A percentile compares a stretch with the other conserved stretches of the same genome.
Conservation (phyloP, 441 rosid genomes). For the Cnidoscolus chayamansa region DNA sequence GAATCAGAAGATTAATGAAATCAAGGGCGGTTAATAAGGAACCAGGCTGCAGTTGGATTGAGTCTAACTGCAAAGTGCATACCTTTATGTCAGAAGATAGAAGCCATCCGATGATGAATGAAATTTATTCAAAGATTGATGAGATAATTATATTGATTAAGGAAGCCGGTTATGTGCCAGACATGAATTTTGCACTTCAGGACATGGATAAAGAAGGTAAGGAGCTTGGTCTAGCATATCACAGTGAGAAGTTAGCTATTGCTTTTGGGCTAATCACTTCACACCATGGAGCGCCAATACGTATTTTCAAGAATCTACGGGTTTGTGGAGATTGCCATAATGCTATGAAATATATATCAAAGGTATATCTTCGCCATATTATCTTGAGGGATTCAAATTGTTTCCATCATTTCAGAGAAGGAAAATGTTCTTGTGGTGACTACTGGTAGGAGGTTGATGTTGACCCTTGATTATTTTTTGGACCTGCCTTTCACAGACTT, state of each 20-base stretch:
- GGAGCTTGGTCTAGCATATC: conserved; percentile 76
- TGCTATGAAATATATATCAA: conserved; percentile 46
- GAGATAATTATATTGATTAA: conserved; percentile 61
- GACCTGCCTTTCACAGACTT: neutral
- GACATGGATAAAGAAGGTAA: conserved; percentile 67
- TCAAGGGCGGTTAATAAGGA: conserved; percentile 62
- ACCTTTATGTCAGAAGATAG: conserved; percentile 77
- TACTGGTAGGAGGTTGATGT: conserved; percentile 52
- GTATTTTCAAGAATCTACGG: conserved; percentile 78
- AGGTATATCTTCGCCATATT: conserved; percentile 53
- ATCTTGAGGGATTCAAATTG: conserved; percentile 80
- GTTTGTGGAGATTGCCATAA: conserved; percentile 85
- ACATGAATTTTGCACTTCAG: conserved; percentile 67
- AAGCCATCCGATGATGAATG: conserved; percentile 51
- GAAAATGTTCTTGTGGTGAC: conserved; percentile 79
- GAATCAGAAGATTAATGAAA: conserved; percentile 58
- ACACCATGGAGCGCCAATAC: conserved; percentile 58
- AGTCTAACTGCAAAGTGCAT: conserved; percentile 52
- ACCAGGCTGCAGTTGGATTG: conserved; percentile 84
- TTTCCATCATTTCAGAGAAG: conserved; percentile 78
- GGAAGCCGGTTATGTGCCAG: conserved; percentile 71
- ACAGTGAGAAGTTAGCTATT: conserved; percentile 81
- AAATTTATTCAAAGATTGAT: conserved; percentile 63
- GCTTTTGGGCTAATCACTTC: conserved; percentile 66
- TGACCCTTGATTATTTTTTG: neutral